Evolutionary conservation across 2,329 filamentous ascomycete species (phyloP), one percentile per base, ranked within the genome.

Genomic region (Cladosporium phlei): DNA sequence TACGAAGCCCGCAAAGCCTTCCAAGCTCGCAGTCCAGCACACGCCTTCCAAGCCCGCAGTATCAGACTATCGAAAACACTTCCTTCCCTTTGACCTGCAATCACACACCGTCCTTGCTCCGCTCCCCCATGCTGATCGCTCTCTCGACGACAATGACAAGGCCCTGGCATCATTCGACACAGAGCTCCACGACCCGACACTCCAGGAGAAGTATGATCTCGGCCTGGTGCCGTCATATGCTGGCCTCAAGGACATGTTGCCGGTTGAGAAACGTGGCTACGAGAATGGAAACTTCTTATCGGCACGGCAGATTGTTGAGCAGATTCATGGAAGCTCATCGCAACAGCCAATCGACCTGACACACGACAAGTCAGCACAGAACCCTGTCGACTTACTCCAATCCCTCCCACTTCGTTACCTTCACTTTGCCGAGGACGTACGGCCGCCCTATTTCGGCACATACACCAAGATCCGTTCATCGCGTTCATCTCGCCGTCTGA

Each of bases 21-120:
- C 40, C 2, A 21, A 44, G 19, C 21, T 22, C 12, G 27, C 33
- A 9, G 20, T 28, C 2, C 30, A 25, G 20, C 20, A 33, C n/a
- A 37, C 21, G 2, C 32, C 29, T 2, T 50, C 47, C 38, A 67
- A 64, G 45, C 55, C 53, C 16, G 43, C 42, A 11, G 20, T 66
- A 19, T 66, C 64, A 5, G 70, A 73, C 50, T 69, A 71, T 49
- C 55, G 85, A 14, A 82, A 80, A 55, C 71, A 76, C 27, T 97
- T 97, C 59, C 77, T 88, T 24, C 82, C 86, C 0, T 97, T 96
- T 64, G 90, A 85, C 52, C 61, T 93, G 35, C 85, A 88, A 49
- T 75, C 82, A 2, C 77, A 88, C 58, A 85, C 88, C 1, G 78
- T 69, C n/a, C 56, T 96, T 44, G 88, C 89, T 0, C 73, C 76